These are phyloP conservation scores for Chloranthus sessilifolius DNA, from an alignment of 164 flowering plant genomes.

Conservation along the genomic window DNA sequence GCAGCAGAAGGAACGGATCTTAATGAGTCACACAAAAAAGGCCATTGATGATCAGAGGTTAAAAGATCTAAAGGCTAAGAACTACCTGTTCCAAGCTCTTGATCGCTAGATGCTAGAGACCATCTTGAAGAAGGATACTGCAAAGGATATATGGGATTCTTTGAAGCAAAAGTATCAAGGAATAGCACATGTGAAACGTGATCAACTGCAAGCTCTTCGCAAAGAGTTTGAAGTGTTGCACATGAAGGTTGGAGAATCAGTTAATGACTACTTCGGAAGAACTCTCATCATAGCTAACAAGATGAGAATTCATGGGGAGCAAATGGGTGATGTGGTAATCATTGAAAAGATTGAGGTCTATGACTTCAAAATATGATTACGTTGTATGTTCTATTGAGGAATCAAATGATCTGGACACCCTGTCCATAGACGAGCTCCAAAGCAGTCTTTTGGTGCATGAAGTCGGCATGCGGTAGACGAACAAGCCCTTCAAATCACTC, in stretches of 20 bases:
- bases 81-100: too few species aligned
- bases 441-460: background rate
- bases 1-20: too few species aligned
- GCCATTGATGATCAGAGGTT: background rate
- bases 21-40: background rate
- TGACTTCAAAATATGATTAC: too few species aligned
- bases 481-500: background rate
- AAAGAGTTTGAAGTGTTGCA: constrained; percentile 4
- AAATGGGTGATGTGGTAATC: too few species aligned
- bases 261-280: background rate
- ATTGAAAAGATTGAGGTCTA: too few species aligned
- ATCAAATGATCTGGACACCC: too few species aligned
- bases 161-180: constrained; percentile 6
- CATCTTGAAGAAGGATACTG: too few species aligned
- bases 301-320: too few species aligned
- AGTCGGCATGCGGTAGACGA: background rate
- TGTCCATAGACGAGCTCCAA: background rate
- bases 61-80: background rate
- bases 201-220: constrained; percentile 3
- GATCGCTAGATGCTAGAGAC: too few species aligned
- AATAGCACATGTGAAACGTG: constrained; percentile 1
- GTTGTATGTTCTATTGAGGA: too few species aligned
- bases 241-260: constrained; percentile 4
- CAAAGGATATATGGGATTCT: too few species aligned
- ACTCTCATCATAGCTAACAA: too few species aligned